These are phyloP conservation scores for Umbelopsis sp. DNA, from an alignment of 192 early-diverging fungal genomes.

Conservation along the genomic window DNA sequence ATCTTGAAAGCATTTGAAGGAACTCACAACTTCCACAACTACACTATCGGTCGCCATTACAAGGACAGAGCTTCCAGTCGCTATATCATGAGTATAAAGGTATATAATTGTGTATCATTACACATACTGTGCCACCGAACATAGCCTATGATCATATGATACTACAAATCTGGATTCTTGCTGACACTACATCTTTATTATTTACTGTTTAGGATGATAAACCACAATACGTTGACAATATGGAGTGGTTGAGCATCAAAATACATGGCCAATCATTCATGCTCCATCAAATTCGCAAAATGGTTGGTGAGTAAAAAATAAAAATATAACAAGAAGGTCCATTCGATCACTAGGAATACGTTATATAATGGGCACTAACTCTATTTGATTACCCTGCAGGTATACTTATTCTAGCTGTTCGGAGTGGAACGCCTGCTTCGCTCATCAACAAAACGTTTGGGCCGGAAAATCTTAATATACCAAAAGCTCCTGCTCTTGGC, in stretches of 20 bases:
- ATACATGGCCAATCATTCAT: constrained; percentile 97
- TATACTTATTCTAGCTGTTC: constrained; percentile 80
- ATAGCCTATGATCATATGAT: neutral
- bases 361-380: neutral
- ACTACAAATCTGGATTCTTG: neutral
- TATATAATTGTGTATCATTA: constrained; percentile 25
- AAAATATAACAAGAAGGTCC: too few species aligned
- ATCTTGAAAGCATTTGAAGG: constrained; percentile 77
- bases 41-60: constrained; percentile 78
- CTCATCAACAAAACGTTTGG: constrained; percentile 72
- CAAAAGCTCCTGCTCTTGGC: constrained; percentile 93
- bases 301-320: constrained; percentile 80
- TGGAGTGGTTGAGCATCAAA: constrained; percentile 92
- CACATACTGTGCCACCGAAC: too few species aligned
- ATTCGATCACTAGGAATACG: neutral
- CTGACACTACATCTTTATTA: constrained; percentile 14
- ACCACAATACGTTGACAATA: constrained; percentile 64
- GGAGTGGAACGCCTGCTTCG: constrained; percentile 66
- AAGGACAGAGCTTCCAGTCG: constrained; percentile 79
- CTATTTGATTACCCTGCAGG: constrained; percentile 33
- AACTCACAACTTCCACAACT: constrained; percentile 96
- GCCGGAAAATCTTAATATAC: constrained; percentile 83
- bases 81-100: constrained; percentile 82
- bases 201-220: constrained; percentile 47
- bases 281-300: constrained; percentile 99